Conservation (phyloP, 371 early-diverging fungal species). For the Actinomortierella ambigua region DNA sequence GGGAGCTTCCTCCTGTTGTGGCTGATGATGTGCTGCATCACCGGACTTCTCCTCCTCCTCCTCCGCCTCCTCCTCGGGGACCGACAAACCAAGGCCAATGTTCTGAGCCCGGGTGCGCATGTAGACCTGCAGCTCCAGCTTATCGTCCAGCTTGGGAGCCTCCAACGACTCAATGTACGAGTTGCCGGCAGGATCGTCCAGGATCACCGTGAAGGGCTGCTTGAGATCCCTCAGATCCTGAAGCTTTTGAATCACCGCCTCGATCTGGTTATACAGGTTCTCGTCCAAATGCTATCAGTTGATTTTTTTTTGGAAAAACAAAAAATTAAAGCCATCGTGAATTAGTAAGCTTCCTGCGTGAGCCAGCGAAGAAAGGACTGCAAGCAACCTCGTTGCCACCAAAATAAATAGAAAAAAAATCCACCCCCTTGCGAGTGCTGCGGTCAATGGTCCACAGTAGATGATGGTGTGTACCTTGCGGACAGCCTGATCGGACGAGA, state of each 20-base stretch:
- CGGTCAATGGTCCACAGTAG: not conserved
- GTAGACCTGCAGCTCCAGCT: conserved; percentile 70
- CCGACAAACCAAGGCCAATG: conserved; percentile 73
- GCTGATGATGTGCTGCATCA: conserved; percentile 38
- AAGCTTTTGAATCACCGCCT: conserved; percentile 70
- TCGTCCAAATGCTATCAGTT: conserved; percentile 58
- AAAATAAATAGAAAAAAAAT: no score
- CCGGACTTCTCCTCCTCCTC: conserved; percentile 9
- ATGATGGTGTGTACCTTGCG: conserved; percentile 60
- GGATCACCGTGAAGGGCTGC: conserved; percentile 70
- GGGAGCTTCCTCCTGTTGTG: conserved; percentile 38
- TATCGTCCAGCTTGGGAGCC: conserved; percentile 78
- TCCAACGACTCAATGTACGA: conserved; percentile 79
- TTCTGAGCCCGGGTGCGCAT: conserved; percentile 81
- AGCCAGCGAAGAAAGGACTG: no score
- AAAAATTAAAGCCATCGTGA: not conserved
- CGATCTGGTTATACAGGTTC: conserved; percentile 75
- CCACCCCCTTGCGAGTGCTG: not conserved
- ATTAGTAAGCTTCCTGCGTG: not conserved
- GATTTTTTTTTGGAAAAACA: not conserved
- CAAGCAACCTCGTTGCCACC: not conserved
- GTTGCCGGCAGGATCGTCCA: conserved; percentile 95
- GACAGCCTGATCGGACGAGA: conserved; percentile 75
- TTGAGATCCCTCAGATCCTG: conserved; percentile 59
- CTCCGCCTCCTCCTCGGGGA: conserved; percentile 56